Conservation (phyloP, 805 yeast genomes). For the Saccharomycopsis sp. region DNA sequence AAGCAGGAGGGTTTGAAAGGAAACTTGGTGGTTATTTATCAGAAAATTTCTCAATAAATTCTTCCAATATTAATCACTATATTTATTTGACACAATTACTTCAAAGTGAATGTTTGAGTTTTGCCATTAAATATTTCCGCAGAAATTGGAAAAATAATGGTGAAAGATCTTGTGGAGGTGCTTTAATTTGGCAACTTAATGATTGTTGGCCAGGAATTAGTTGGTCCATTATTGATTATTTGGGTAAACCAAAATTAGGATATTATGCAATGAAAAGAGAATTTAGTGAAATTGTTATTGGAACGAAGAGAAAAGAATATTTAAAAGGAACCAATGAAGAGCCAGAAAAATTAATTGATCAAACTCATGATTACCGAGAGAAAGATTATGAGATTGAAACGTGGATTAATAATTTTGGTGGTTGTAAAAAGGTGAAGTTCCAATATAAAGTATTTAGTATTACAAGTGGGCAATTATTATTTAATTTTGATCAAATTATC, state of each 20-base stretch:
- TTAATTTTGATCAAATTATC: not conserved
- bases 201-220: constrained; percentile 45
- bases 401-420: not conserved
- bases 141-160: constrained; percentile 30
- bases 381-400: constrained; percentile 12
- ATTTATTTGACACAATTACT: constrained; percentile 42
- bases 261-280: constrained; percentile 39
- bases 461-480: not conserved
- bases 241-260: constrained; percentile 33
- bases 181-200: constrained; percentile 44
- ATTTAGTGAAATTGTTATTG: constrained; percentile 21
- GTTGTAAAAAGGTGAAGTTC: too few species aligned
- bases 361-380: constrained; percentile 24
- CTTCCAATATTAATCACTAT: constrained; percentile 25
- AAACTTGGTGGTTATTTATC: constrained; percentile 36
- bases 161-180: constrained; percentile 32
- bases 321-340: constrained; percentile 25
- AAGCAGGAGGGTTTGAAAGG: constrained; percentile 38
- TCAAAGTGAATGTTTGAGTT: constrained; percentile 40
- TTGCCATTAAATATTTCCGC: constrained; percentile 38
- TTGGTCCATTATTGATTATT: constrained; percentile 40
- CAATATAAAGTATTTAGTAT: too few species aligned
- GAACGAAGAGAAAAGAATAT: constrained; percentile 13
- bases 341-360: constrained; percentile 12
- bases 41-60: constrained; percentile 31